Evolutionary conservation across 257 asterid genomes (phyloP), one percentile per base, ranked within the genome.

Genomic region (Echium plantagineum): DNA sequence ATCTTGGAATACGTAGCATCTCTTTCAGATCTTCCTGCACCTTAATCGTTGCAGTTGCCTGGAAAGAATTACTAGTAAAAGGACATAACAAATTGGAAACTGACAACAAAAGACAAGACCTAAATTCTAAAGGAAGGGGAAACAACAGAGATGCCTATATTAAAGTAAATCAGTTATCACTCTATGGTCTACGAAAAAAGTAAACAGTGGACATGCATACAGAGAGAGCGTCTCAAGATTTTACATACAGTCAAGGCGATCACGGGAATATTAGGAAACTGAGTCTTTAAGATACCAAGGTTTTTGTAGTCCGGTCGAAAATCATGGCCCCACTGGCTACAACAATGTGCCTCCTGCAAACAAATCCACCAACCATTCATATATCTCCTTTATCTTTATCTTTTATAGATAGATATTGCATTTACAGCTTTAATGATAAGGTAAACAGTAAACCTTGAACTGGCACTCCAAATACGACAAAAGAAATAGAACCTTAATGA

Each of bases 321-420:
- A 81, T 91, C 98, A 78, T 88, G 98, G 54, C 98, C 98, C 98
- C 98, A 91, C 73, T 91, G 98, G 74, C 98, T 91, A 80, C 98
- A 91, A 71, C 98, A 91, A 84, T 91, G 98, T 65, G 98, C 98
- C 81, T 91, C 98, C 98, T 91, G 93, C 64, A 79, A 65, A 74
- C 30, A 61, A 38, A 17, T 53, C 52, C 70, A 26, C 9, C 49
- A 72, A 30, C 61, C 21, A 19, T 42, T 21, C 8, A 57, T 1
- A 15, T n/a, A n/a, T n/a, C n/a, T n/a, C n/a, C n/a, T n/a, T n/a
- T n/a, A n/a, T n/a, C n/a, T n/a, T n/a, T n/a, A n/a, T n/a, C n/a
- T n/a, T n/a, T n/a, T n/a, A n/a, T n/a, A n/a, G n/a, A n/a, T n/a
- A n/a, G n/a, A n/a, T n/a, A n/a, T n/a, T n/a, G n/a, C n/a, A n/a